These are phyloP conservation scores for Aspergillus hortae DNA, from an alignment of 2,329 filamentous ascomycete species.

Conservation along the genomic window DNA sequence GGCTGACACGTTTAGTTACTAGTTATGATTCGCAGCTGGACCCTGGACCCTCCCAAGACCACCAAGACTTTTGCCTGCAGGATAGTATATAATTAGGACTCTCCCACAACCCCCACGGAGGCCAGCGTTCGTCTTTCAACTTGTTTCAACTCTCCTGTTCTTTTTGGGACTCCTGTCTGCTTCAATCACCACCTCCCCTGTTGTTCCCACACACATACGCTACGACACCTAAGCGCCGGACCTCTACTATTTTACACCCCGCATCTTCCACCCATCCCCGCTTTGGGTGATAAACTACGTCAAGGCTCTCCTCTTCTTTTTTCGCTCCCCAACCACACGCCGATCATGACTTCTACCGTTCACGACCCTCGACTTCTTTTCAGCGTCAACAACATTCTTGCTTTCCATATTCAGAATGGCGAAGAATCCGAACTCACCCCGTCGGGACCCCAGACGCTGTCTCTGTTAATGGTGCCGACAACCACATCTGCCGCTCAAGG, in stretches of 20 bases:
- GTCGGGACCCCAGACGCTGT: constrained; percentile 84
- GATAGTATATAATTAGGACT: background rate
- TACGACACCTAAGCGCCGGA: background rate
- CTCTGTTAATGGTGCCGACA: constrained; percentile 92
- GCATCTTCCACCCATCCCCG: background rate
- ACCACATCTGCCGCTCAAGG: constrained; percentile 63
- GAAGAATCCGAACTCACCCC: constrained; percentile 78
- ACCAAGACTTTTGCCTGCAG: constrained; percentile 11
- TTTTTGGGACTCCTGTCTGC: too few relatives aligned
- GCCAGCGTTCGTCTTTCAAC: constrained; percentile 3
- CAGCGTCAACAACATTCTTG: constrained; percentile 74
- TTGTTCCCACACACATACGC: background rate
- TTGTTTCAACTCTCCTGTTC: too few relatives aligned
- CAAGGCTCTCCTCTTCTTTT: background rate
- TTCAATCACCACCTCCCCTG: too few relatives aligned
- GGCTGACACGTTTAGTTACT: background rate
- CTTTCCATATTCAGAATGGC: constrained; percentile 87
- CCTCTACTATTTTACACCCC: background rate
- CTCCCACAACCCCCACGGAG: constrained; percentile 1
- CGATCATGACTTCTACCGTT: constrained; percentile 22
- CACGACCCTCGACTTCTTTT: constrained; percentile 40
- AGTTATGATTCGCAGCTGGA: background rate
- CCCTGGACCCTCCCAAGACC: constrained; percentile 6
- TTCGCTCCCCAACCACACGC: background rate
- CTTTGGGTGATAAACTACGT: background rate